Evolutionary conservation across 768 basidiomycete genomes (phyloP).

Genomic region (Suillus lakei): DNA sequence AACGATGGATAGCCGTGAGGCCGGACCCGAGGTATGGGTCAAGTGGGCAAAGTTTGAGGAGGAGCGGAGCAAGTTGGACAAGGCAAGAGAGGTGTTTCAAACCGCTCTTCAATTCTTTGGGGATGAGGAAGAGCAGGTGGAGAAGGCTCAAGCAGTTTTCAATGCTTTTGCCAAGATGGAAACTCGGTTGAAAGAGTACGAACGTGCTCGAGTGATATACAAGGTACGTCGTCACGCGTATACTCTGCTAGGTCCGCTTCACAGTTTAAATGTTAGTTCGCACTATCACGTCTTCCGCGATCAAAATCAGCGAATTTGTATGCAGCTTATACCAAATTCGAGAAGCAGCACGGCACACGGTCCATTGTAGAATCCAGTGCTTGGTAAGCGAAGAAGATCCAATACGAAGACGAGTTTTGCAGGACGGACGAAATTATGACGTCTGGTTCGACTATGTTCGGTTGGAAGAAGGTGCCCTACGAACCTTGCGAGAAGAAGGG

Average conservation of each 20-base stretch:
- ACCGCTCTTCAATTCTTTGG: conserved; percentile 90
- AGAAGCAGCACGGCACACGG: conserved; percentile 95
- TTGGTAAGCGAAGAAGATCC: conserved; percentile 97
- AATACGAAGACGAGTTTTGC: conserved; percentile 96
- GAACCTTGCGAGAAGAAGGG: conserved; percentile 77
- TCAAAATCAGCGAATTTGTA: conserved; percentile 91
- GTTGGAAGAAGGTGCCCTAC: conserved; percentile 87
- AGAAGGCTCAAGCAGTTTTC: conserved; percentile 91
- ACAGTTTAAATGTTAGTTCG: conserved; percentile 63
- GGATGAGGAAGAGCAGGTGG: conserved; percentile 86
- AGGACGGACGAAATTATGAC: conserved; percentile 95
- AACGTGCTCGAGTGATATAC: conserved; percentile 95
- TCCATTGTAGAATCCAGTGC: conserved; percentile 89
- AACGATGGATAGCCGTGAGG: conserved; percentile 81
- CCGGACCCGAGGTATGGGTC: conserved; percentile 84
- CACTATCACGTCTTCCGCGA: conserved; percentile 88
- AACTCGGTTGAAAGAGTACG: conserved; percentile 93
- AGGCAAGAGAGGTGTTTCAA: conserved; percentile 87
- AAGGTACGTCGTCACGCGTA: conserved; percentile 59
- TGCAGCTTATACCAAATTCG: conserved; percentile 94
- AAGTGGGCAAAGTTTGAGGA: conserved; percentile 92
- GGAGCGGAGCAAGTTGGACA: conserved; percentile 64
- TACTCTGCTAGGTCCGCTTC: background rate
- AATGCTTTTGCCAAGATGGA: conserved; percentile 97
- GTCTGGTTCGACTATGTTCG: conserved; percentile 98